These are phyloP conservation scores for Diaporthe capsici DNA, from an alignment of 2,329 filamentous ascomycete species.

Conservation along the genomic window DNA sequence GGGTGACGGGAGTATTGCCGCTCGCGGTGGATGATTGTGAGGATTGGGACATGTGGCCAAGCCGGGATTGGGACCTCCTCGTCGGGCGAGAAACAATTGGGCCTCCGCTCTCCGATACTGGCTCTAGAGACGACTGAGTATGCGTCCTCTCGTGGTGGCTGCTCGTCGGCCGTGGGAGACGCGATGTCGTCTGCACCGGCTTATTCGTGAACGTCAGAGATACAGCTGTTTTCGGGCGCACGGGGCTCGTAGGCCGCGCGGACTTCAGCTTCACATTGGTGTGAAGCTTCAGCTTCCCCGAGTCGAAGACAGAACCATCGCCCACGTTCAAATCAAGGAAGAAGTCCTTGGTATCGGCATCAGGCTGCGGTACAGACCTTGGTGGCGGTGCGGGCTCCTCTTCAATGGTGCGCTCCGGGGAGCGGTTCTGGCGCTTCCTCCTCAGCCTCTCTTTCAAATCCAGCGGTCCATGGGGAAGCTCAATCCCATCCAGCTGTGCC, in stretches of 20 bases:
- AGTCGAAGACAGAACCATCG: conserved; percentile 84
- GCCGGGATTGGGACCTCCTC: conserved; percentile 75
- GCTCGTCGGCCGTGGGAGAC: conserved; percentile 81
- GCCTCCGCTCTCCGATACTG: conserved; percentile 90
- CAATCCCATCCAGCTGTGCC: conserved; percentile 83
- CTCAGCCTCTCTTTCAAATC: conserved; percentile 86
- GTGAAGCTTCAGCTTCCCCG: conserved; percentile 86
- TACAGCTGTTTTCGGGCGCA: conserved; percentile 80
- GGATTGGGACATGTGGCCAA: conserved; percentile 78
- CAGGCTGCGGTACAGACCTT: conserved; percentile 47
- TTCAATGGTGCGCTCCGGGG: conserved; percentile 64
- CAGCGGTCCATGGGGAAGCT: conserved; percentile 86
- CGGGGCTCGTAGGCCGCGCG: conserved; percentile 76
- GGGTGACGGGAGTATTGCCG: conserved; percentile 72
- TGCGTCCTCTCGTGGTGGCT: conserved; percentile 74
- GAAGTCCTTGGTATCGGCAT: conserved; percentile 79
- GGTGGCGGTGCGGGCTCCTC: conserved; percentile 47
- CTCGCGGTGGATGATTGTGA: conserved; percentile 68
- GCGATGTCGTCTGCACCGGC: conserved; percentile 69
- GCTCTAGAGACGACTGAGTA: conserved; percentile 84
- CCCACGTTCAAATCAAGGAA: conserved; percentile 89
- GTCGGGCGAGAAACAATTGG: conserved; percentile 70
- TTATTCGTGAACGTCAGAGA: conserved; percentile 95
- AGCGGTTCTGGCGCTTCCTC: conserved; percentile 75
- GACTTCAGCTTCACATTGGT: conserved; percentile 92